Evolutionary conservation across 148 eudicot species (phyloP), one percentile per base, ranked within the genome.

Genomic region (Rhododendron molle): DNA sequence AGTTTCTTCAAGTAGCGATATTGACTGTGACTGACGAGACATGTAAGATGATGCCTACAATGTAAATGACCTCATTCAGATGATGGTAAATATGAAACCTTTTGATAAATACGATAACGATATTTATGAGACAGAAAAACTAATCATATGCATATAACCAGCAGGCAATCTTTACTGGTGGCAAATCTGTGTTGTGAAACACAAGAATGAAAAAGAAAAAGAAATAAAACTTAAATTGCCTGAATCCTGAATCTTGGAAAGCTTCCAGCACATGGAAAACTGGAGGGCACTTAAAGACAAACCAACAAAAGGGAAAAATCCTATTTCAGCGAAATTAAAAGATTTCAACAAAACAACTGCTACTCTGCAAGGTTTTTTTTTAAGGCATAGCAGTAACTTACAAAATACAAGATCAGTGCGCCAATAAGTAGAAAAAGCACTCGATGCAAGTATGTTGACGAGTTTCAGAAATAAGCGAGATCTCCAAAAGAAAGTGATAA

Each of bases 21-120:
- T 91, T n/a, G 90, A 92, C 58, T 96, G 99, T 28, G 98, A 91
- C 88, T 96, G 99, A 86, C 91, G 96, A 81, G 95, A 91, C 93
- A 94, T 91, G 90, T 91, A 96, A 81, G 92, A 92, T 21, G 98
- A 96, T 89, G 96, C 99, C 99, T 96, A 89, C 86, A 92, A 72
- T 69, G 30, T 21, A 69, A 47, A 74, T 16, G 26, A 73, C 10
- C 5, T 34, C 20, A 56, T 65, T 85, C 47, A 83, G 80, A 81
- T 21, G 54, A 72, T 32, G 11, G 74, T 4, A 30, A 30, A 12
- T 69, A 69, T 11, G 74, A 69, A 69, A 28, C 36, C 36, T 69
- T 13, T 11, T 7, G 13, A 26, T 11, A 69, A 12, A 69, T 11
- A 69, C 0, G 36, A 69, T 12, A 36, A 5, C 3, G 6, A 26